A percentile compares a stretch with the other conserved stretches of the same genome.
phyloP scores from a whole-genome alignment of 2,329 filamentous ascomycete species.

The Fusarium goolgardi region DNA sequence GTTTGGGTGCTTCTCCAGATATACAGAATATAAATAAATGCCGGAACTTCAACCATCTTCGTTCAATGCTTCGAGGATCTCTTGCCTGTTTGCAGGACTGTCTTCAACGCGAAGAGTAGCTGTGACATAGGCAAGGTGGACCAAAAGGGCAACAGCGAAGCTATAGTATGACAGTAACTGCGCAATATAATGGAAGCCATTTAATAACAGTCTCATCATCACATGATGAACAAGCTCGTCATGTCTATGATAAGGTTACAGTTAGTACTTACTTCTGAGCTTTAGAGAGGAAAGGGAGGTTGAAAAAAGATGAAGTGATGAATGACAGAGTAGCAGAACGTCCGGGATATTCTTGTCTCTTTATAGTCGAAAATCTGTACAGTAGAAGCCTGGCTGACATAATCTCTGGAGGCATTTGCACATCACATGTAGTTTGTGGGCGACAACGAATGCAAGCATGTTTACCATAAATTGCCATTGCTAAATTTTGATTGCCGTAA shows the following conservation, averaged over 20 bases:
- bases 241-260: neutral
- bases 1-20: too few relatives aligned
- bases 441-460: neutral
- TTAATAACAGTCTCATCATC: neutral
- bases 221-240: neutral
- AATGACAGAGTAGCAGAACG: too few relatives aligned
- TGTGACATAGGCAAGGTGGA: neutral
- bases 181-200: neutral
- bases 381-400: neutral
- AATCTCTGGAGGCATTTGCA: too few relatives aligned
- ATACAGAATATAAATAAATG: too few relatives aligned
- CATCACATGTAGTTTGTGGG: neutral
- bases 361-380: neutral
- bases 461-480: slow-evolving; percentile 11
- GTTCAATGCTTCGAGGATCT: too few relatives aligned
- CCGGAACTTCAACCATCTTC: too few relatives aligned
- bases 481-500: neutral
- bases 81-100: too few relatives aligned
- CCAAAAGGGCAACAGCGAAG: neutral
- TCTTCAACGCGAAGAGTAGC: too few relatives aligned
- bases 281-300: neutral
- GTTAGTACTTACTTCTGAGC: neutral
- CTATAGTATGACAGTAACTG: neutral
- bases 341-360: neutral
- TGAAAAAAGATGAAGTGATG: too few relatives aligned